phyloP scores from a whole-genome alignment of 2,329 filamentous ascomycete species.

The Calonectria pteridis region DNA sequence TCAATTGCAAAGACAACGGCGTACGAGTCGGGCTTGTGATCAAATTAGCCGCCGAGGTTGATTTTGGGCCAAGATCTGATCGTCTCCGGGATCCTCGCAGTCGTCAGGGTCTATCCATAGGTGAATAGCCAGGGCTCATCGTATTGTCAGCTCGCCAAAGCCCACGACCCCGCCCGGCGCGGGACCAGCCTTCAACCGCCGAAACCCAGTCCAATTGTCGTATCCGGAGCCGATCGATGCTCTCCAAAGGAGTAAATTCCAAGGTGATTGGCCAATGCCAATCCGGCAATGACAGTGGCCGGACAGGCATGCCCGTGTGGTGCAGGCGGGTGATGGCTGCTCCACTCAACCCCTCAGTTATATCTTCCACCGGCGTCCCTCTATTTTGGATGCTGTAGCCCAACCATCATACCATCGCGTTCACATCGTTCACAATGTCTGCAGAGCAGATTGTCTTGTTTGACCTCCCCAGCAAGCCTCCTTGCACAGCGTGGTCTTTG shows the following conservation, averaged over 20 bases:
- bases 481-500: conserved; percentile 68
- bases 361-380: background rate
- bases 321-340: background rate
- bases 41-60: background rate
- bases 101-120: background rate
- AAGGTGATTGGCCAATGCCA: background rate
- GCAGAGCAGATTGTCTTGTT: conserved; percentile 65
- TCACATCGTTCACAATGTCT: conserved; percentile 42
- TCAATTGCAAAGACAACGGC: background rate
- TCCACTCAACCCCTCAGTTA: conserved; percentile 8
- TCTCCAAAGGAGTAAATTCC: background rate
- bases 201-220: background rate
- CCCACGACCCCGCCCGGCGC: background rate
- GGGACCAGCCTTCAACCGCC: background rate
- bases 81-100: background rate
- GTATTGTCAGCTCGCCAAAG: background rate
- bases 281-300: background rate
- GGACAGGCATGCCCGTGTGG: background rate
- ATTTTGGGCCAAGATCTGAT: background rate
- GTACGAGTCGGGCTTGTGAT: background rate
- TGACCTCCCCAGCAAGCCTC: conserved; percentile 69
- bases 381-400: background rate
- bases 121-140: background rate
- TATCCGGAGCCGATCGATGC: background rate
- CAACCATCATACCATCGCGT: background rate